Evolutionary conservation across 2,329 filamentous ascomycete genomes (phyloP), one percentile per base, ranked within the genome.

Genomic region (Neocucurbitaria cava): DNA sequence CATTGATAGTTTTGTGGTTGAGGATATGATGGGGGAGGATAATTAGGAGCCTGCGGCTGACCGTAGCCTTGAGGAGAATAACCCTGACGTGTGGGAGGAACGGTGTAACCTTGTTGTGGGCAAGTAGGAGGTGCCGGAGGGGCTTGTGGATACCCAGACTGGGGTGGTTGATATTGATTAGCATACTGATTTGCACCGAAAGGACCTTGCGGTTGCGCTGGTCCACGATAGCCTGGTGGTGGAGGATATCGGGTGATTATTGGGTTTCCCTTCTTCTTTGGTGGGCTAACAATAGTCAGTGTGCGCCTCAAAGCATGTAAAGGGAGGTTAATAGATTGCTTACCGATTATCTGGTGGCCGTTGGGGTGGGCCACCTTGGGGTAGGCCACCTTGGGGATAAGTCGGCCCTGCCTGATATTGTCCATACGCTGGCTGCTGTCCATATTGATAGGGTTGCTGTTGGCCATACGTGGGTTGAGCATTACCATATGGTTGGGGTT

Each of bases 231-330:
- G 13, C 78, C 78, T n/a, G 79, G 79, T 26, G 80, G 80, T 38
- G 79, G 80, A 44, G 80, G 77, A 68, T 82, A 82, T 28, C 77
- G 72, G 7, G 80, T 82, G 56, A 82, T 81, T 60, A 82, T 73
- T 6, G 79, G 78, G 55, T 80, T 79, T 18, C 78, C 74, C 57
- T 80, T 81, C 51, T 76, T 78, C 65, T 82, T 82, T 2, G 67
- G 66, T 13, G 67, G 65, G 30, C 72, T 75, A 42, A 39, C 31
- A 26, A 18, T 23, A 30, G 57, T 71, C 42, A 71, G 67, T 49
- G 62, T 18, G 52, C 28, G 38, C 21, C 20, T 23, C 9, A 20
- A 40, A 9, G 26, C 31, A 45, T 21, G 44, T 56, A 41, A 54
- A 35, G 28, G 18, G 26, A 46, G 17, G 38, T 26, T 45, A 15